Evolutionary conservation across 208 protist species (phyloP).

Genomic region (Trypanosomatidae sp.): DNA sequence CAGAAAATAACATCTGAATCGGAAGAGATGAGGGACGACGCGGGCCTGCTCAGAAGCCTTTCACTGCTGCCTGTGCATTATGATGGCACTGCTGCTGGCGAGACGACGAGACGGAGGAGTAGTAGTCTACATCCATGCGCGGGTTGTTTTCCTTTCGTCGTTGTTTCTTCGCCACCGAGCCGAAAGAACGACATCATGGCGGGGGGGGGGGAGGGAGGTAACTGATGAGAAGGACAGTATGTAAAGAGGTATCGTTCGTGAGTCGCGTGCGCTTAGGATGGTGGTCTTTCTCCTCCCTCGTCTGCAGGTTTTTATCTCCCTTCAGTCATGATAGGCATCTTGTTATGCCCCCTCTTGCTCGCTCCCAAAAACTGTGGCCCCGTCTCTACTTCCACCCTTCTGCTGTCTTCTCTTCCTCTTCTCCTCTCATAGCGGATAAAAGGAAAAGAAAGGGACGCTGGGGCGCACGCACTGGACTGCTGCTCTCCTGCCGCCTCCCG

Average conservation of each 20-base stretch:
- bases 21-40: background rate
- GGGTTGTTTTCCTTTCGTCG: background rate
- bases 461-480: background rate
- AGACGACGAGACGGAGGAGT: no score
- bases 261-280: background rate
- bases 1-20: background rate
- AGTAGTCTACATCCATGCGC: background rate
- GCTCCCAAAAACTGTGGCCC: background rate
- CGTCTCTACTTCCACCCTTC: background rate
- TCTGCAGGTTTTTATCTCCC: background rate
- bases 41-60: background rate
- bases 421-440: no score
- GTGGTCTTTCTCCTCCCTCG: background rate
- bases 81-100: background rate
- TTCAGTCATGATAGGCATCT: background rate
- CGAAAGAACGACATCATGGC: background rate
- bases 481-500: background rate
- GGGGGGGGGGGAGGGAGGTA: no score
- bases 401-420: background rate
- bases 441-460: background rate
- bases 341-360: background rate
- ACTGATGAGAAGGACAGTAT: background rate
- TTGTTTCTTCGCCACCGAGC: background rate
- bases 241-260: background rate
- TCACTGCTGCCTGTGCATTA: background rate